Conservation (phyloP, 257 asterid genomes). For the Solanum commersonii region DNA sequence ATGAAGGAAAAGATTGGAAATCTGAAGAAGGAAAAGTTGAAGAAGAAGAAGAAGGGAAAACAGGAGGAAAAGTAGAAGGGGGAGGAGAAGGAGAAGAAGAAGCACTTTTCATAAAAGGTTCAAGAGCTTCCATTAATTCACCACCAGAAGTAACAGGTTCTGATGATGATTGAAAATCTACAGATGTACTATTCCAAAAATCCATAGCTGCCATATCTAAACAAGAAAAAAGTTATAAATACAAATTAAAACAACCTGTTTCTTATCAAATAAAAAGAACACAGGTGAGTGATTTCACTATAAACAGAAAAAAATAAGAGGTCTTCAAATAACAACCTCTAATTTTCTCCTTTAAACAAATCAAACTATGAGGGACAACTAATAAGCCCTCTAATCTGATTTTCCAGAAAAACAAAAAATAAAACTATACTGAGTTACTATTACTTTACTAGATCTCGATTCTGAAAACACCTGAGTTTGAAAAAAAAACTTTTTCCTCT, state of each 20-base stretch:
- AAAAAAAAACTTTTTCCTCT: slow-evolving; percentile 24
- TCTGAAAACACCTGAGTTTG: slow-evolving; percentile 75
- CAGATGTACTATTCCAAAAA: slow-evolving; percentile 45
- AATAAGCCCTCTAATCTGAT: slow-evolving; percentile 48
- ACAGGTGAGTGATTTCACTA: slow-evolving; percentile 14
- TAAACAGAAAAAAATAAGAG: slow-evolving; percentile 4
- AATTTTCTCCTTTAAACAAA: slow-evolving; percentile 11
- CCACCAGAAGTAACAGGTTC: slow-evolving; percentile 62
- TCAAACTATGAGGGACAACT: slow-evolving; percentile 34
- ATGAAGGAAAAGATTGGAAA: not conserved
- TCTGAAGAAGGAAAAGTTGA: not conserved
- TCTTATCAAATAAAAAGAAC: slow-evolving; percentile 51
- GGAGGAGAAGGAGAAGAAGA: slow-evolving; percentile 13
- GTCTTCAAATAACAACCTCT: slow-evolving; percentile 71
- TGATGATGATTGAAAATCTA: slow-evolving; percentile 12
- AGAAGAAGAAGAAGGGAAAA: not conserved
- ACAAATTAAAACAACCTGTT: slow-evolving; percentile 25
- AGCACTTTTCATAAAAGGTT: slow-evolving; percentile 87
- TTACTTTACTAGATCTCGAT: slow-evolving; percentile 32
- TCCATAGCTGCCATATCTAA: slow-evolving; percentile 54
- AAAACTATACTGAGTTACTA: not conserved
- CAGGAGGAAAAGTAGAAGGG: not conserved
- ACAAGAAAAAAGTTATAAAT: not conserved
- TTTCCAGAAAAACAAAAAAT: not conserved
- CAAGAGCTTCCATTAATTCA: slow-evolving; percentile 94